Percentiles rank a stretch among this genome's conserved stretches.
Conservation (phyloP, 139 green algal species). For the Pseudopediastrum boryanum region DNA sequence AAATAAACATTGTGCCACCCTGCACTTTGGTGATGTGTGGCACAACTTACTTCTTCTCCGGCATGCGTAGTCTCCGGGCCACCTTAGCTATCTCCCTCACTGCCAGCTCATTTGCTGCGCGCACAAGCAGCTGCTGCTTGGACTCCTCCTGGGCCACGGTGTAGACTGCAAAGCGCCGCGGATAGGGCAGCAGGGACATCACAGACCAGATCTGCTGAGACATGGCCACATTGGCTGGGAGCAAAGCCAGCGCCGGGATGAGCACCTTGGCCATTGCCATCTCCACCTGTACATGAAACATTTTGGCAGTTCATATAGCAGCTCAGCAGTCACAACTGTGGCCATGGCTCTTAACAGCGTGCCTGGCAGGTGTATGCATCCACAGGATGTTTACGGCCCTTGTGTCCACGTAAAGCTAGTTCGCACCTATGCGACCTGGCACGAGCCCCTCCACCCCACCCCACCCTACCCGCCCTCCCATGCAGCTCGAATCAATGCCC, state of each 20-base stretch:
- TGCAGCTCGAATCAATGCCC: too few relatives aligned
- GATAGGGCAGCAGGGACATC: conserved; percentile 70
- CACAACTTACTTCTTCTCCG: background rate
- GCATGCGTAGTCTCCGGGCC: background rate
- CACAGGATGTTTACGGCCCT: background rate
- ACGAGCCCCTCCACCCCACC: too few relatives aligned
- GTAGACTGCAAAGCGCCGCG: conserved; percentile 66
- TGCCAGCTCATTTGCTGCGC: conserved; percentile 1
- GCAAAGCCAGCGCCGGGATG: conserved; percentile 68
- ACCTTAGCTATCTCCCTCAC: background rate
- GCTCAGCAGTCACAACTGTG: background rate
- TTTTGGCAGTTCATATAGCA: background rate
- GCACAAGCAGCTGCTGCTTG: too few relatives aligned
- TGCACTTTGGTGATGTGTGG: background rate
- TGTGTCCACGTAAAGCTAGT: background rate
- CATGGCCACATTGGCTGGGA: conserved; percentile 60
- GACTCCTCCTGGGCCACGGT: conserved; percentile 41
- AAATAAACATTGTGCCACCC: background rate
- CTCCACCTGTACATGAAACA: conserved; percentile 2
- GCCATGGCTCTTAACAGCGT: background rate
- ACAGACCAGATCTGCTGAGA: conserved; percentile 72
- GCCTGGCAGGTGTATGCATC: background rate
- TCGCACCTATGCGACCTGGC: background rate
- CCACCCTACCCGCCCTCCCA: too few relatives aligned
- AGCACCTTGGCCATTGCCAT: conserved; percentile 33